Base-by-base conservation (phyloP, 495 filamentous ascomycete genomes). In the Cudoniella acicularis region DNA sequence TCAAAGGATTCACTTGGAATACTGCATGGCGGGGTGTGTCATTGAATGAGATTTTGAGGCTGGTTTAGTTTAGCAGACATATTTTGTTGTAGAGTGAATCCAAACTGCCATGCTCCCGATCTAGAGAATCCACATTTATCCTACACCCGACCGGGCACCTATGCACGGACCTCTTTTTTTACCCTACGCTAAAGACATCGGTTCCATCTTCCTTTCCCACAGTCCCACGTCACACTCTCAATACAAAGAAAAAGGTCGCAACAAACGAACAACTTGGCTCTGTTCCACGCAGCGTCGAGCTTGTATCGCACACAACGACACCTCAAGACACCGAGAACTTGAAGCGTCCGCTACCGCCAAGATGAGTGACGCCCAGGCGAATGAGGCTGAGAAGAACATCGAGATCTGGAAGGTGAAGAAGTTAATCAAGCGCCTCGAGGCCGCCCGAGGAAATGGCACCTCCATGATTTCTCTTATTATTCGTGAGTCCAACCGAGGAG, bases 381-480 rank as follows among this genome's bases (percentile, higher is more conserved):
- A 86, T 77, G 95, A 98, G 72, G 92, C 91, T 45, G 94, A 98
- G 80, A 97, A 97, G 83, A 98, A 98, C 72, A 86, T 86, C 67
- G 87, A 91, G 81, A 90, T 85, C 75, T 86, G 83, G 83, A 86
- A 86, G 77, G 82, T 98, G 61, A 98, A 98, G 83, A 98, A 98
- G 78, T 77, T 96, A 64, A 94, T 96, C 75, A 96, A 96, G 78
- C 87, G 92, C 54, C 87, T 96, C 65, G 93, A 96, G 73, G 87
- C 89, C 54, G 92, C 92, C 48, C 78, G 92, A 65, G 92, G 92
- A 72, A 97, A 97, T 80, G 92, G 92, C 77, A 97, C 92, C 59
- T 90, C 86, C 73, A 97, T 97, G 94, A 98, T 98, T 72, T 97
- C 93, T 30, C 83, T 98, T 65, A 98, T 98, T 65, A 98, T 98